These are phyloP conservation scores for Amniculicola lignicola DNA, from an alignment of 495 filamentous ascomycete species.

Conservation along the genomic window DNA sequence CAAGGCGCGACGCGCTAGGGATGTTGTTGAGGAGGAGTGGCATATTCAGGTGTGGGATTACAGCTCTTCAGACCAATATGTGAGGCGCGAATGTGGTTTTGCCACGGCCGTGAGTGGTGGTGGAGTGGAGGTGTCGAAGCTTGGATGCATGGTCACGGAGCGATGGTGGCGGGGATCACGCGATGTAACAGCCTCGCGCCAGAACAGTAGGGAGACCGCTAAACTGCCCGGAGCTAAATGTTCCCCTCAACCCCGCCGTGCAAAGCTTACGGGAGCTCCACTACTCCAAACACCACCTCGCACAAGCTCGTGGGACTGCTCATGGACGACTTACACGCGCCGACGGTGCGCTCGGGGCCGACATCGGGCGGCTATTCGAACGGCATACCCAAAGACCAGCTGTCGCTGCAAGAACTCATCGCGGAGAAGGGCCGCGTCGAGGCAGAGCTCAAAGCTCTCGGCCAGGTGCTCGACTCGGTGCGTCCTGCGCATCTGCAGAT, in stretches of 20 bases:
- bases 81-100: too few relatives aligned
- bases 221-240: not conserved
- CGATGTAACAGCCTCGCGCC: not conserved
- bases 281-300: too few relatives aligned
- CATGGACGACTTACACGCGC: slow-evolving; percentile 44
- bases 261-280: too few relatives aligned
- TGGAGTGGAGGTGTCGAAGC: too few relatives aligned
- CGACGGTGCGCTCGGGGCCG: slow-evolving; percentile 44
- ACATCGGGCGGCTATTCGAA: slow-evolving; percentile 38
- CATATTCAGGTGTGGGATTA: too few relatives aligned
- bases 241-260: slow-evolving; percentile 2
- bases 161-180: not conserved
- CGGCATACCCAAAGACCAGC: slow-evolving; percentile 32
- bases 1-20: too few relatives aligned
- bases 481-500: slow-evolving; percentile 32
- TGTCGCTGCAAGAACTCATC: slow-evolving; percentile 55
- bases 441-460: slow-evolving; percentile 76
- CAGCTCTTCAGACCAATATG: too few relatives aligned
- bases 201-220: not conserved
- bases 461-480: slow-evolving; percentile 84
- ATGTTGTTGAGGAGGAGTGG: too few relatives aligned
- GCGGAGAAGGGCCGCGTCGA: slow-evolving; percentile 77
- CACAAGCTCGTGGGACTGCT: slow-evolving; percentile 31
- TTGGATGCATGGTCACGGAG: not conserved
- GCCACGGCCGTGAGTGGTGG: too few relatives aligned